phyloP scores from a whole-genome alignment of 805 yeast genomes.

The Lipomyces lipofer region DNA sequence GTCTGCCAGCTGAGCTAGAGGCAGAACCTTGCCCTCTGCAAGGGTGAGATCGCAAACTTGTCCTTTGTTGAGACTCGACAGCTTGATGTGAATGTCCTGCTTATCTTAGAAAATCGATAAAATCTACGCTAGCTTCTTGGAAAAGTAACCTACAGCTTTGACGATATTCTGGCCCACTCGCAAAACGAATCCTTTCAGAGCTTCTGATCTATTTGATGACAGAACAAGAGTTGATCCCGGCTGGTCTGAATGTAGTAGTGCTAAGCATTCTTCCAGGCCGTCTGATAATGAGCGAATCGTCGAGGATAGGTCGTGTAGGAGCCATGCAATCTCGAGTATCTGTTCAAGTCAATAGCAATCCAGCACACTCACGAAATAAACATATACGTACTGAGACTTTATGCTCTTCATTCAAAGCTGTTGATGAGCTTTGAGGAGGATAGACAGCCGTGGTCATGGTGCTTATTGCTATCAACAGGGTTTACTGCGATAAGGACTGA shows the following conservation, averaged over 20 bases:
- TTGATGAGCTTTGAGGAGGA: constrained; percentile 21
- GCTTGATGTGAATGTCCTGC: constrained; percentile 27
- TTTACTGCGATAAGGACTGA: background rate
- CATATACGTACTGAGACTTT: constrained; percentile 24
- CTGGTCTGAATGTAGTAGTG: constrained; percentile 25
- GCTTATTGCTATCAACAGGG: background rate
- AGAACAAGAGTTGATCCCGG: constrained; percentile 30
- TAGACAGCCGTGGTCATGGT: constrained; percentile 26
- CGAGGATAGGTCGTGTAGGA: constrained; percentile 22
- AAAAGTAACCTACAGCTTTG: constrained; percentile 27
- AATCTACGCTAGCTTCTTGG: background rate
- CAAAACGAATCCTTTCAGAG: constrained; percentile 29
- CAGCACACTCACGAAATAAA: background rate
- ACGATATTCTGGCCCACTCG: constrained; percentile 27
- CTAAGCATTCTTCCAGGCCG: constrained; percentile 28
- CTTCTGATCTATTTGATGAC: constrained; percentile 31
- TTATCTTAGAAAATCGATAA: background rate
- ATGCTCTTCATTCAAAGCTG: constrained; percentile 30
- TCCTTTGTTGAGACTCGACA: constrained; percentile 26
- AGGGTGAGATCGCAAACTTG: constrained; percentile 13
- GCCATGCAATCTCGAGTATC: constrained; percentile 32
- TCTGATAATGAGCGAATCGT: constrained; percentile 20
- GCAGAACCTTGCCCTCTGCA: constrained; percentile 19
- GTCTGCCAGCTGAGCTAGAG: constrained; percentile 26
- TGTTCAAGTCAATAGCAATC: background rate